phyloP scores from a whole-genome alignment of 2,329 filamentous ascomycete genomes.

The Fusarium devonianum region DNA sequence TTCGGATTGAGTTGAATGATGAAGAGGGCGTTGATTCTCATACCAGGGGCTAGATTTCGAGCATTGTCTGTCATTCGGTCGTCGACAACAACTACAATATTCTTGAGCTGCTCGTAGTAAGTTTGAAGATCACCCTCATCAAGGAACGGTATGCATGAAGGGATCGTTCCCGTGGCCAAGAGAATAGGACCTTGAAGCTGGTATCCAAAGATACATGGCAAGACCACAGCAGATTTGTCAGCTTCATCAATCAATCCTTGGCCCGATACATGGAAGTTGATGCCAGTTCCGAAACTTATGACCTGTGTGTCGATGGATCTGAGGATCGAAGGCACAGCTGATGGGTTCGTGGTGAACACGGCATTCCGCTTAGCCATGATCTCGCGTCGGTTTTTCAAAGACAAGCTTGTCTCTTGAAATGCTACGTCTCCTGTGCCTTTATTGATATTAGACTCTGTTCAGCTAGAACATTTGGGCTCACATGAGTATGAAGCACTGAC shows the following conservation, averaged over 20 bases:
- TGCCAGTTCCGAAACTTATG: not conserved
- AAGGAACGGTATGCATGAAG: constrained; percentile 1
- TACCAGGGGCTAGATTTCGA: not conserved
- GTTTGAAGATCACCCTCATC: not conserved
- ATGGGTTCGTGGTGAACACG: not conserved
- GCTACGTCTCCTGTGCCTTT: no score
- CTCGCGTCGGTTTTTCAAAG: not conserved
- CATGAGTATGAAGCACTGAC: not conserved
- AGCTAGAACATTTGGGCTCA: not conserved
- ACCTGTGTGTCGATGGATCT: not conserved
- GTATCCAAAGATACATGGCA: constrained; percentile 30
- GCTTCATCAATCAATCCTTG: not conserved
- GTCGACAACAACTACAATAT: not conserved
- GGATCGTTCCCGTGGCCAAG: constrained; percentile 22
- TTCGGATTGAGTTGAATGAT: not conserved
- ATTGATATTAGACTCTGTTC: no score
- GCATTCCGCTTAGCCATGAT: not conserved
- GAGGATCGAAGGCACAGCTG: not conserved
- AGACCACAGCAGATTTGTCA: constrained; percentile 11
- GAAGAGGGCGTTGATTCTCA: not conserved
- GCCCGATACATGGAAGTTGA: not conserved
- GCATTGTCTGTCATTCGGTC: not conserved
- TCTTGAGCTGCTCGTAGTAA: not conserved
- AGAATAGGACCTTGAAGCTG: constrained; percentile 25
- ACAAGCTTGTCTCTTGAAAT: not conserved